Base-by-base conservation (phyloP, 768 basidiomycete genomes). In the Pholiota molesta region DNA sequence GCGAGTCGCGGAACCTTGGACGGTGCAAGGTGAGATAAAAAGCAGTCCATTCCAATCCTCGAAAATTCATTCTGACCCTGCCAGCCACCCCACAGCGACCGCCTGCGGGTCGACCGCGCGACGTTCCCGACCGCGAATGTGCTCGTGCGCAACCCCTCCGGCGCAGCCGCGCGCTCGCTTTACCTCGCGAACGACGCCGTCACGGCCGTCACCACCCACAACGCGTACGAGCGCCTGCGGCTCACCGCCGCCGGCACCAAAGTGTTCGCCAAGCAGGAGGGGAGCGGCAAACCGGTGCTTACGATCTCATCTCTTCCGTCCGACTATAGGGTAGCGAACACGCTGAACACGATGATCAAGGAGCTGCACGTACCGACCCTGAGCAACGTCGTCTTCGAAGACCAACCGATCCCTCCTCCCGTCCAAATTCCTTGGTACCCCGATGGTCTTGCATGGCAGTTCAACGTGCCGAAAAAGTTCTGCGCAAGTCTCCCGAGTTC, bases 211-310 rank as follows among this genome's bases (percentile, higher is more conserved):
- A 83, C 98, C 60, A 69, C 79, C 55, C 78, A 88, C 71, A 99
- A 99, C 72, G 88, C 94, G 71, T 96, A 90, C 72, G 83, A 85
- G 29, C 87, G 89, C 28, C 82, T 98, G 59, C 88, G 97, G 1
- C 86, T 99, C 56, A 89, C 95, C 68, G 88, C 92, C 14, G 91
- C 92, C n/a, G 97, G 97, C 19, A 95, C 96, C 42, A 97, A 97
- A 73, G 88, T 95, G 13, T 91, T 99, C 74, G 85, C 87, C 6
- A 92, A 94, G 70, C 96, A 99, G 73, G 96, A 97, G 83, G 1
- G 52, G 10, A 51, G 59, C n/a, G n/a, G 26, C 26, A 26, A 26
- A 26, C n/a, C n/a, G n/a, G 11, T 26, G 1, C 28, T 51, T 19
- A 19, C 55, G 59, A 40, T 60, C 16, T 65, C 68, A 40, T 60